phyloP scores from a whole-genome alignment of 768 basidiomycete genomes.

The Lyophyllum decastes region DNA sequence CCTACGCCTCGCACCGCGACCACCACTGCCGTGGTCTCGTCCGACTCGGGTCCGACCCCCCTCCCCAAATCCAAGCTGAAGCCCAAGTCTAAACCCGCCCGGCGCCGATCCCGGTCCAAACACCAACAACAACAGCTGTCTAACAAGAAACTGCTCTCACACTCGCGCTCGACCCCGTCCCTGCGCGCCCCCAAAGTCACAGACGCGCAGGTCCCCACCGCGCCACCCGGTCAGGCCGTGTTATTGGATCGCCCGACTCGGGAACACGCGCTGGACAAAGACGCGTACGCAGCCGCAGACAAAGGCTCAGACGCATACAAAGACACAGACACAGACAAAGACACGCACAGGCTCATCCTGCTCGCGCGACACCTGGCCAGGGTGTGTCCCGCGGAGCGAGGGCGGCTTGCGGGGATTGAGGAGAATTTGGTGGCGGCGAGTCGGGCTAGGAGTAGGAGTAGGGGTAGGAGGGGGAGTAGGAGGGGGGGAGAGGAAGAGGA shows the following conservation, averaged over 20 bases:
- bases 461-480: constrained; percentile 3
- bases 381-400: constrained; percentile 10
- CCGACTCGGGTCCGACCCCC: no score
- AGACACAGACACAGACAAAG: not conserved
- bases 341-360: constrained; percentile 4
- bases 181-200: no score
- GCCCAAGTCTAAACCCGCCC: not conserved
- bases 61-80: constrained; percentile 31
- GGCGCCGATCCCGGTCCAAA: not conserved
- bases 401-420: constrained; percentile 11
- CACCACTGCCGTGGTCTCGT: no score
- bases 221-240: no score
- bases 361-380: constrained; percentile 8
- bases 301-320: no score
- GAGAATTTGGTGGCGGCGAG: constrained; percentile 11
- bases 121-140: not conserved
- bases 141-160: no score
- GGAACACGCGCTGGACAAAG: no score
- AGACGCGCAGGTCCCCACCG: no score
- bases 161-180: constrained; percentile 44
- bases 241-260: no score
- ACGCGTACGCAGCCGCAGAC: no score
- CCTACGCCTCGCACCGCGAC: no score
- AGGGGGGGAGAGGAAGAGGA: not conserved
- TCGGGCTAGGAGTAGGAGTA: not conserved